Evolutionary conservation across 2,329 filamentous ascomycete species (phyloP), one percentile per base, ranked within the genome.

Genomic region (Calonectria henricotiae): DNA sequence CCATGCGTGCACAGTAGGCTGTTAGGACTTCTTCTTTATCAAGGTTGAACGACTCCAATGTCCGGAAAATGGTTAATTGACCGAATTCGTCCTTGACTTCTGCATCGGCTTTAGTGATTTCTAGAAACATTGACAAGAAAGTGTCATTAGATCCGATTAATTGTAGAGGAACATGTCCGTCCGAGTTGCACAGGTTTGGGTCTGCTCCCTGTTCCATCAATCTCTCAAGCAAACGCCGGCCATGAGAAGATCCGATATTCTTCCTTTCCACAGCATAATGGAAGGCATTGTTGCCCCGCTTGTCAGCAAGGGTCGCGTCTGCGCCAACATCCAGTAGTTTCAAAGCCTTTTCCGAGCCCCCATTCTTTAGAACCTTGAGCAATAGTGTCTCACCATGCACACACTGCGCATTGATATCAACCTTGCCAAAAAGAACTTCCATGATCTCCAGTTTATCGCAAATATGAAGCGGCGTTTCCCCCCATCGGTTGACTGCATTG

Each of bases 401-500:
- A 7, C 23, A 30, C 23, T 23, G 27, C 3, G 6, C 3, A 23
- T 13, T 15, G 20, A 3, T 32, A 32, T 7, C 37, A 44, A 8
- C 1, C 25, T 37, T n/a, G 51, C 20, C 23, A 67, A 6, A 39
- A 27, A 11, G 9, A 41, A 70, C 7, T 74, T 75, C 15, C 77
- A 37, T 0, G 71, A 49, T n/a, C 1, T 49, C 12, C 7, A 4
- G 4, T 2, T 49, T 8, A 5, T 30, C 13, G 6, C 23, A 30
- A 9, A 2, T 30, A 15, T 49, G 23, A 27, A 49, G 13, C 1
- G 46, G 13, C 4, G 73, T 74, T 0, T 46, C 41, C 5, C 77
- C 76, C 2, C 62, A 9, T 6, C 41, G 65, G 46, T 76, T 68
- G 2, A 55, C 39, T 2, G 71, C 68, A 44, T 72, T 72, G 44